Base-by-base conservation (phyloP, 2,329 filamentous ascomycete genomes). In the Ceratocystis ficicola region DNA sequence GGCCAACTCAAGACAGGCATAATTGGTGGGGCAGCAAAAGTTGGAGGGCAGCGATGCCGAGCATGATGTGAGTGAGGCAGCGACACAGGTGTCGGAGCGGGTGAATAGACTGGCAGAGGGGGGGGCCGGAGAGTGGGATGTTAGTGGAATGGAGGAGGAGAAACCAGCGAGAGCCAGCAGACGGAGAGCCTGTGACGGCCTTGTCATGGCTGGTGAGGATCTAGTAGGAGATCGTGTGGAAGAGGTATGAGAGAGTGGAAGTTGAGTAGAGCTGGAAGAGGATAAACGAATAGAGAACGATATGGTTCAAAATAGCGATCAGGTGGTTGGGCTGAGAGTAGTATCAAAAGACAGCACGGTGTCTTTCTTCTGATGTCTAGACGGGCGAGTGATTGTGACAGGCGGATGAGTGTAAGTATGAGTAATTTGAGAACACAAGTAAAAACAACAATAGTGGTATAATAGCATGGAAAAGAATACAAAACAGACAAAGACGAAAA, bases 21-120 rank as follows among this genome's bases (percentile, higher is more conserved):
- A 76, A 20, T 73, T 74, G 32, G 74, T 68, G 2, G 80, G 74
- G 72, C 88, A 92, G 77, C 87, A 90, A 73, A 91, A 89, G 72
- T 81, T 78, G 63, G 76, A 77, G 1, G 87, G 86, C 25, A 89
- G 78, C 36, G 76, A 77, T 32, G 75, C 72, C 28, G 80, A 74
- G 72, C 87, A 90, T 69, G 78, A 77, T 20, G 75, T 73, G 66
- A 83, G 80, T 50, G 71, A 69, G 66, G 71, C 71, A 36, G 73
- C 70, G 59, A 79, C 78, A 46, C 75, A 74, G 17, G 73, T 70
- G 30, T 74, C 74, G 62, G 74, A 73, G n/a, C 66, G 66, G 7
- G 72, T 69, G 61, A 74, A 73, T 25, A 80, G 73, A 62, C 78
- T 78, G 30, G 30, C 17, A 17, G 73, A 73, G 44, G 30, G 30